Conservation (phyloP, 257 asterid species). For the Solanum boliviense region DNA sequence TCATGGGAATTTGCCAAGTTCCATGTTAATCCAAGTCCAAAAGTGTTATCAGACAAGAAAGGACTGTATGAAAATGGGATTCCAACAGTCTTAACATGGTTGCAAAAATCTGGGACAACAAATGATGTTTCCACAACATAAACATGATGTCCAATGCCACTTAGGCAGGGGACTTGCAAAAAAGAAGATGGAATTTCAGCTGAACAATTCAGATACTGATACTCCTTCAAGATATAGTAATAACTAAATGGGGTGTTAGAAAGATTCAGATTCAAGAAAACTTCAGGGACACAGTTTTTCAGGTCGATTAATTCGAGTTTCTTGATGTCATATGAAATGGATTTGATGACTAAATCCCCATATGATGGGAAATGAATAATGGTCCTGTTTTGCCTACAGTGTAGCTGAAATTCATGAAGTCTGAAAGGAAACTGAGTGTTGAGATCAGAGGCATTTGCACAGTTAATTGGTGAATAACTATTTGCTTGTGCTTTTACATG, state of each 20-base stretch:
- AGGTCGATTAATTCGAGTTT: slow-evolving; percentile 28
- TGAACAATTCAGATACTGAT: slow-evolving; percentile 39
- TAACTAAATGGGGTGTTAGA: slow-evolving; percentile 33
- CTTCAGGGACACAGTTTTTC: slow-evolving; percentile 31
- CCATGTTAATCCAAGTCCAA: slow-evolving; percentile 43
- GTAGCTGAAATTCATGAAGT: slow-evolving; percentile 5
- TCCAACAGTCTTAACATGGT: slow-evolving; percentile 10
- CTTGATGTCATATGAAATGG: slow-evolving; percentile 17
- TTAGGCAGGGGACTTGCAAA: slow-evolving; percentile 30
- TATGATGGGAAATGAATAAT: slow-evolving; percentile 18
- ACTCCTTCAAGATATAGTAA: slow-evolving; percentile 18
- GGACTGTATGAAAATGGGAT: slow-evolving; percentile 42
- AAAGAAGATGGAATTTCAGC: slow-evolving; percentile 1
- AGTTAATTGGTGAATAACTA: slow-evolving; percentile 3
- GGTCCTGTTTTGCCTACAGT: slow-evolving; percentile 20
- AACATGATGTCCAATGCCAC: slow-evolving; percentile 20
- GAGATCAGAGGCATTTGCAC: neutral
- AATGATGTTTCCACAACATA: slow-evolving; percentile 23
- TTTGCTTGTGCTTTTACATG: neutral
- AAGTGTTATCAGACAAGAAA: slow-evolving; percentile 31
- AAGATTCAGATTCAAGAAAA: slow-evolving; percentile 41
- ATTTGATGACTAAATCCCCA: slow-evolving; percentile 29
- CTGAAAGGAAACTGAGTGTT: slow-evolving; percentile 13
- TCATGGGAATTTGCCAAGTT: neutral
- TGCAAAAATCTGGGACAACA: slow-evolving; percentile 18